Evolutionary conservation across 2,329 filamentous ascomycete genomes (phyloP), one percentile per base, ranked within the genome.

Genomic region (Myotisia sp.): DNA sequence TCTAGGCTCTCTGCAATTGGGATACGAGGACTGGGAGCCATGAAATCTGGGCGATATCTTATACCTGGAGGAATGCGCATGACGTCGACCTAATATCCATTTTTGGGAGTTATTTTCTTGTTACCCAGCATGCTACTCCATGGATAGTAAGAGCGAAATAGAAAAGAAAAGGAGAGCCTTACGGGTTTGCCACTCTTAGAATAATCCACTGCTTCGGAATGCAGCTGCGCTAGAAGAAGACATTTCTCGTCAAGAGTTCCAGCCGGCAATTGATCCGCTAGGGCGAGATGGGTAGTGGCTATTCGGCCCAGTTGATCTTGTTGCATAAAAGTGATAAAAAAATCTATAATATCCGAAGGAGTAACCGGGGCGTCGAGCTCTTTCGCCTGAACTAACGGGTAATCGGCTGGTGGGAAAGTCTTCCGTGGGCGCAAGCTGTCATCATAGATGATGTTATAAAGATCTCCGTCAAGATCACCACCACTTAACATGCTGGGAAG

Each of bases 401-500:
- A 92, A 42, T 84, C 72, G 0, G 83, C 82, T 0, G 84, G 71
- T 1, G 3, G 0, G n/a, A 64, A 71, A 0, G 56, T 60, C 0
- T 38, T 46, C 3, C 48, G 50, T 0, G 69, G 64, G 1, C 67
- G 52, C 0, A 74, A 62, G 0, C 53, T 48, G 0, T 54, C 44
- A 44, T 92, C 82, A 65, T 71, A 90, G 30, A 92, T 80, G 32
- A 92, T 58, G 42, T 84, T 79, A 54, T 80, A 92, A 0, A 82
- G 58, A 50, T 93, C 85, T 0, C 84, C 84, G 43, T 90, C 83
- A 0, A 92, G 65, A 51, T 92, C 84, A 0, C 84, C 84, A 1
- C 84, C 84, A 34, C 78, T 79, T 0, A 92, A 63, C 52, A 78
- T 70, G 40, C 80, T 87, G 0, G 83, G 82, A 0, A 92, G 59